phyloP scores from a whole-genome alignment of 75 land plant species.

The Pinus albicaulis region DNA sequence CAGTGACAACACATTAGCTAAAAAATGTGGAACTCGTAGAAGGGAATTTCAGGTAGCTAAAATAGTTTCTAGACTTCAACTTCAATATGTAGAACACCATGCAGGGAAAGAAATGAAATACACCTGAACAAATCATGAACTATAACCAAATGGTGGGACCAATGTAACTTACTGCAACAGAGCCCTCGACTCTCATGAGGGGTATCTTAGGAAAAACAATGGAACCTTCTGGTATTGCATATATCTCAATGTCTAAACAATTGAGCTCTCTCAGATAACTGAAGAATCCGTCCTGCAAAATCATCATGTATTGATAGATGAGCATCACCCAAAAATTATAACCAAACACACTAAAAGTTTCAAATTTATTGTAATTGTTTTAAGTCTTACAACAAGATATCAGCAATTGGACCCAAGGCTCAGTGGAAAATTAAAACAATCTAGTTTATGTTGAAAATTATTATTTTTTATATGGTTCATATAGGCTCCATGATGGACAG shows the following conservation, averaged over 20 bases:
- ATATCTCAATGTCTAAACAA: conserved; percentile 81
- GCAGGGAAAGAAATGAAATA: neutral
- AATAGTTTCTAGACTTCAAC: neutral
- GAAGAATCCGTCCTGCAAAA: conserved; percentile 72
- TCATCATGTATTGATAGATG: neutral
- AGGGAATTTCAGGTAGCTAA: conserved; percentile 3
- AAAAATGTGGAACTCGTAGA: neutral
- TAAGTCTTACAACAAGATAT: neutral
- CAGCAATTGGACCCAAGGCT: neutral
- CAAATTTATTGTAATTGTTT: neutral
- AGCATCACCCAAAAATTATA: neutral
- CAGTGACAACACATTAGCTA: conserved; percentile 9
- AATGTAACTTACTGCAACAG: conserved; percentile 67
- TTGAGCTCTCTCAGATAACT: conserved; percentile 60
- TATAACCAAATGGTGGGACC: neutral
- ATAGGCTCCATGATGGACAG: too few species aligned
- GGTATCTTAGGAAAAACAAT: conserved; percentile 94
- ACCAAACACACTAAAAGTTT: neutral
- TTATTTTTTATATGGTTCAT: too few species aligned
- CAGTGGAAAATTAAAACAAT: neutral
- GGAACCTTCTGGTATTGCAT: conserved; percentile 82
- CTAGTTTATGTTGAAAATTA: neutral
- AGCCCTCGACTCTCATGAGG: conserved; percentile 83
- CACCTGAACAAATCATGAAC: neutral
- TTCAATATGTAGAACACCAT: neutral